These are phyloP conservation scores for Nakazawaea laoshanensis DNA, from an alignment of 805 yeast species.

Conservation along the genomic window DNA sequence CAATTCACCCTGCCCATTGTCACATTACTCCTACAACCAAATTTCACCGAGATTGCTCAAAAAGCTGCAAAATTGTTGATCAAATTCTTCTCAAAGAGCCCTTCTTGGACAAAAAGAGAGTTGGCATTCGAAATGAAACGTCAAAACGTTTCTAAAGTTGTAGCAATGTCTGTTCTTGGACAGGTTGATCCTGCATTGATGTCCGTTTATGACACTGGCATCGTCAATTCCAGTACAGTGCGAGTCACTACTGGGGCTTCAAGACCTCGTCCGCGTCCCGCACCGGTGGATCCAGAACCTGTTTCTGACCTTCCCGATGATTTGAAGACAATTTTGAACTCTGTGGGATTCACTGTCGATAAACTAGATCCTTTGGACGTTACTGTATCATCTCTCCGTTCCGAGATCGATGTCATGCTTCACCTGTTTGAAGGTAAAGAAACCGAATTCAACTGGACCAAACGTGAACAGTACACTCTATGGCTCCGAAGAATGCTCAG, in stretches of 20 bases:
- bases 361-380: too few relatives aligned
- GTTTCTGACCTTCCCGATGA: conserved; percentile 1
- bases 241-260: too few relatives aligned
- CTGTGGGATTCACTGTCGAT: too few relatives aligned
- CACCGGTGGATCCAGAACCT: neutral
- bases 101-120: conserved; percentile 18
- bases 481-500: conserved; percentile 52
- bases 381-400: too few relatives aligned
- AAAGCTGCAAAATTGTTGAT: neutral
- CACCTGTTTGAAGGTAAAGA: conserved; percentile 60
- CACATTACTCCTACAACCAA: too few relatives aligned
- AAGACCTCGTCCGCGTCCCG: too few relatives aligned
- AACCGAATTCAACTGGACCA: conserved; percentile 81
- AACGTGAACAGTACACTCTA: conserved; percentile 55
- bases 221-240: too few relatives aligned
- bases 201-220: conserved; percentile 14
- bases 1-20: neutral
- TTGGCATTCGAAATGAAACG: conserved; percentile 30
- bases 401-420: conserved; percentile 17
- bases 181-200: conserved; percentile 21
- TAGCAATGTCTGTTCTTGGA: conserved; percentile 18
- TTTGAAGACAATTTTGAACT: conserved; percentile 12
- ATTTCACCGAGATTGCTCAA: too few relatives aligned
- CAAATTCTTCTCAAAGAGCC: too few relatives aligned
- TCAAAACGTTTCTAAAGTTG: conserved; percentile 20